Percentiles rank a stretch among this genome's conserved stretches.
Conservation (phyloP, 148 eudicot genomes). For the Chenopodium formosanum region DNA sequence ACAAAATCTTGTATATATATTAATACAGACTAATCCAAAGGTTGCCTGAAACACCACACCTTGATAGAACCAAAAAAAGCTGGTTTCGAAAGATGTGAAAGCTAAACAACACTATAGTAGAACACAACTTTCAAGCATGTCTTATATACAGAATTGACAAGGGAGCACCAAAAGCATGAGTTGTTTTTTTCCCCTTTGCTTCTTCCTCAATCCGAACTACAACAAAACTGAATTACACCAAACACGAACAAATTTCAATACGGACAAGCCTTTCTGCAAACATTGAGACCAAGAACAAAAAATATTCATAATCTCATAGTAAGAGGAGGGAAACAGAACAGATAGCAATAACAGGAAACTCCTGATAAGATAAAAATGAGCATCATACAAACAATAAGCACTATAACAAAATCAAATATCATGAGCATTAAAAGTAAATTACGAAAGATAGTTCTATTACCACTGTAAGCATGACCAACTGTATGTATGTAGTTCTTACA, state of each 20-base stretch:
- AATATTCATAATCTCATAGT: background rate
- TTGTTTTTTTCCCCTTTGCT: background rate
- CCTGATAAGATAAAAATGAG: background rate
- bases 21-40: background rate
- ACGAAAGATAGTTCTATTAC: conserved; percentile 23
- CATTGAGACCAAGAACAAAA: background rate
- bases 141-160: background rate
- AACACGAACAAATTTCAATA: background rate
- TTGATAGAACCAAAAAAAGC: background rate
- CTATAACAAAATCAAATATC: background rate
- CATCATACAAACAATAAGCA: background rate
- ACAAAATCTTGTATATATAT: background rate
- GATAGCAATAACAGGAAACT: background rate
- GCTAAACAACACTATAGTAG: background rate
- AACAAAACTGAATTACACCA: background rate
- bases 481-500: conserved; percentile 35
- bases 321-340: background rate
- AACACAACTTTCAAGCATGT: background rate
- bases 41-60: background rate
- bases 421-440: background rate
- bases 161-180: background rate
- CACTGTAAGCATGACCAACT: conserved; percentile 20
- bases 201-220: background rate
- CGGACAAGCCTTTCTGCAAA: background rate
- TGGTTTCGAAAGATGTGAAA: background rate